Evolutionary conservation across 2,329 filamentous ascomycete species (phyloP).

Genomic region (Aureobasidium leucospermi): DNA sequence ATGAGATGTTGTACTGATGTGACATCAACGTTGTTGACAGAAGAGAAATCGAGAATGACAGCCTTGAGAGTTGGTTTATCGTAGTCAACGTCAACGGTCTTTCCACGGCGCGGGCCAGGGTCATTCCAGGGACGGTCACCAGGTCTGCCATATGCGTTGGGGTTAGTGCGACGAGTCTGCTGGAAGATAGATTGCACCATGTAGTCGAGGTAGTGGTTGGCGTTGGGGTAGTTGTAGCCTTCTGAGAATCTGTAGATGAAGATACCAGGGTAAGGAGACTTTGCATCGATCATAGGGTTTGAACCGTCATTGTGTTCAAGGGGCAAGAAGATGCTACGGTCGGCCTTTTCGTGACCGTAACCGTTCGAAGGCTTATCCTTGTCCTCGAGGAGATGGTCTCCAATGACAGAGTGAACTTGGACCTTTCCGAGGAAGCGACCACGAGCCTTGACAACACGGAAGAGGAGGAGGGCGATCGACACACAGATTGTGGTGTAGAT

Average conservation of each 20-base stretch:
- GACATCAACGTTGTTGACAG: slow-evolving; percentile 88
- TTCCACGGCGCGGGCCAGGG: slow-evolving; percentile 59
- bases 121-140: slow-evolving; percentile 91
- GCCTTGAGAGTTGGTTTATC: slow-evolving; percentile 68
- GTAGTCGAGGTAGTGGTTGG: slow-evolving; percentile 78
- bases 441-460: slow-evolving; percentile 72
- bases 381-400: slow-evolving; percentile 64
- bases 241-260: slow-evolving; percentile 95
- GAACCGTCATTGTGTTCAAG: slow-evolving; percentile 82
- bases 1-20: slow-evolving; percentile 89
- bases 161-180: slow-evolving; percentile 69
- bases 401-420: slow-evolving; percentile 74
- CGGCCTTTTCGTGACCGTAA: slow-evolving; percentile 34
- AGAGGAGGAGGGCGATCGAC: slow-evolving; percentile 71
- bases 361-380: slow-evolving; percentile 35
- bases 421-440: slow-evolving; percentile 80
- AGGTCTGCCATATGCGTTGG: slow-evolving; percentile 50
- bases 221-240: slow-evolving; percentile 94
- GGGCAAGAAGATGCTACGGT: slow-evolving; percentile 77
- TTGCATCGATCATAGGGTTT: slow-evolving; percentile 74
- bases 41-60: slow-evolving; percentile 88
- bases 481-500: slow-evolving; percentile 80
- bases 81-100: slow-evolving; percentile 34
- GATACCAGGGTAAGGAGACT: slow-evolving; percentile 79
- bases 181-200: slow-evolving; percentile 36